Evolutionary conservation across 2,329 filamentous ascomycete species (phyloP), one percentile per base, ranked within the genome.

Genomic region (Scedosporium aurantiacum): DNA sequence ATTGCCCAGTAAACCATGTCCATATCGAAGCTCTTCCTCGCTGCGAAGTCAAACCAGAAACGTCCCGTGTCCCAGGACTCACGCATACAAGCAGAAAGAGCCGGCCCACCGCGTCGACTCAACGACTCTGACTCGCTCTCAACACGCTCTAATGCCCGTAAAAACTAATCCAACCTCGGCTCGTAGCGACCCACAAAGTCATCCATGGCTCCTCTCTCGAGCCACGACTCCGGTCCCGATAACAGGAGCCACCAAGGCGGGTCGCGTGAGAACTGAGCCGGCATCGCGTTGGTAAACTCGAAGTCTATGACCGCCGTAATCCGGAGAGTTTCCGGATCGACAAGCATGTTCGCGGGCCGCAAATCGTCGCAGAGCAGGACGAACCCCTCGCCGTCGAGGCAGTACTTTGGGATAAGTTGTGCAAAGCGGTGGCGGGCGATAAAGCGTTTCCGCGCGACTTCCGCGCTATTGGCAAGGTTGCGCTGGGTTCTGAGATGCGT

Each of bases 261-360:
- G 28, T 74, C 72, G 61, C 71, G 71, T 1, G 70, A 60, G 63
- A 72, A 76, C 63, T 76, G 71, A 2, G 68, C 66, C 1, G 74
- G 75, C 70, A 75, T 72, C 57, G 66, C 65, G 63, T 78, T 74
- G 54, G 74, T 74, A 56, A 75, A 77, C 65, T 76, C 74, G 23
- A 71, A 67, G 61, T 78, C 74, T 47, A 77, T 63, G 18, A 75
- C 65, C 1, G 72, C 74, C 0, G 67, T 74, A 50, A 77, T 73
- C 5, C 64, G 64, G 1, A 73, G 64, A 27, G 70, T 75, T 4
- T 68, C 62, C 8, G 68, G 71, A 57, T 78, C 66, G 12, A 70
- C 65, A 28, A 77, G 71, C 65, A 78, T 73, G 62, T 78, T 76
- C 21, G 66, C 21, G 4, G 72, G 71, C 32, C 68, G 69, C 21